phyloP scores from a whole-genome alignment of 371 early-diverging fungal genomes.

The Sporodiniella umbellata region DNA sequence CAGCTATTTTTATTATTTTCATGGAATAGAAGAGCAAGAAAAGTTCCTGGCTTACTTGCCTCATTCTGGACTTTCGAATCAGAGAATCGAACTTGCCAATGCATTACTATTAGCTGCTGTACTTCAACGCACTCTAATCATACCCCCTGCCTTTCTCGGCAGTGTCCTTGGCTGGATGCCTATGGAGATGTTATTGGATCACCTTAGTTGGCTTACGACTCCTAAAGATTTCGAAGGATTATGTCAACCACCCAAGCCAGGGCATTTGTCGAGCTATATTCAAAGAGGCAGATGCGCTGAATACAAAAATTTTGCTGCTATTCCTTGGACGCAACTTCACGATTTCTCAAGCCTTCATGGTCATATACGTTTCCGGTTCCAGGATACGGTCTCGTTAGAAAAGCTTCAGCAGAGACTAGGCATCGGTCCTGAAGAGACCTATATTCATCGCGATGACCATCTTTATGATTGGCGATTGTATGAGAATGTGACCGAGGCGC shows the following conservation, averaged over 20 bases:
- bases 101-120: constrained; percentile 48
- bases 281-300: constrained; percentile 22
- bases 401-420: constrained; percentile 22
- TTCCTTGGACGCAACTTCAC: constrained; percentile 40
- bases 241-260: constrained; percentile 15
- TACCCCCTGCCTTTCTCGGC: constrained; percentile 52
- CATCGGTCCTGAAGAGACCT: constrained; percentile 22
- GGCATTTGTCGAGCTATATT: constrained; percentile 4
- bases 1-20: background rate
- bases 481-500: constrained; percentile 28
- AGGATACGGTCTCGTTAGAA: constrained; percentile 14
- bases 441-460: constrained; percentile 32
- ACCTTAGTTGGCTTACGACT: constrained; percentile 29
- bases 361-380: constrained; percentile 25
- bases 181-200: constrained; percentile 33
- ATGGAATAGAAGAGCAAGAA: constrained; percentile 19
- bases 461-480: constrained; percentile 51
- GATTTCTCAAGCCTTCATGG: constrained; percentile 26
- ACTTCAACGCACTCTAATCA: constrained; percentile 51
- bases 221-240: constrained; percentile 25
- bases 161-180: constrained; percentile 42
- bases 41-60: constrained; percentile 53
- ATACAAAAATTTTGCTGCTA: constrained; percentile 32
- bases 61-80: constrained; percentile 64
- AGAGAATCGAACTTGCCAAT: constrained; percentile 54